Conservation (phyloP, 805 yeast species). For the Ogataea saltuana region DNA sequence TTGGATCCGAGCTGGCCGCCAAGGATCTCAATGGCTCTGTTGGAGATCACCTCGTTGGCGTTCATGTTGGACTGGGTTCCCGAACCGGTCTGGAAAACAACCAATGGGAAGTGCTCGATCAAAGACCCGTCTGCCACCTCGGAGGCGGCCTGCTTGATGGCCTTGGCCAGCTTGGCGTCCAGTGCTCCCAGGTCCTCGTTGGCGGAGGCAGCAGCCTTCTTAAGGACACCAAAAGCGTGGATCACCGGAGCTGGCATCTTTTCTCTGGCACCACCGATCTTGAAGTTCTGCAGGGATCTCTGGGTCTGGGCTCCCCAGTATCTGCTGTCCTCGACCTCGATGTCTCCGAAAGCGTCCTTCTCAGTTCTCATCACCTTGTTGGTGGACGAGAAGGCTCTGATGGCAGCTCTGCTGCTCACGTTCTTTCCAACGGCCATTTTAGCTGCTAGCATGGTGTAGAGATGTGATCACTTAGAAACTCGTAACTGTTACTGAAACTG, state of each 20-base stretch:
- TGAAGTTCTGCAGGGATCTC: conserved; percentile 89
- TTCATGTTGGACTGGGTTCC: conserved; percentile 99
- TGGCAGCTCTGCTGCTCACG: conserved; percentile 16
- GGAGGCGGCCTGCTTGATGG: conserved; percentile 91
- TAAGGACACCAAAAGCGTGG: conserved; percentile 88
- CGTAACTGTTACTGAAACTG: too few species aligned
- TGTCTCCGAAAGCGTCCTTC: conserved; percentile 95
- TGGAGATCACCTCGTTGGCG: conserved; percentile 97
- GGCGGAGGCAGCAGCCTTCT: conserved; percentile 92
- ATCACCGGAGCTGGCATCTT: conserved; percentile 89
- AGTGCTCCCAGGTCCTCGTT: conserved; percentile 78
- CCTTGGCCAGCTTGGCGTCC: conserved; percentile 79
- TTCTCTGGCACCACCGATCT: conserved; percentile 92
- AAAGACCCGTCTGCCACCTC: conserved; percentile 93
- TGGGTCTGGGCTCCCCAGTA: conserved; percentile 99
- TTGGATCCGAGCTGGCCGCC: conserved; percentile 94
- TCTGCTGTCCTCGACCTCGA: conserved; percentile 80
- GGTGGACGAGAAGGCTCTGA: conserved; percentile 35
- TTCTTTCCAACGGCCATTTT: conserved; percentile 20
- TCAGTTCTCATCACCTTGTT: conserved; percentile 59
- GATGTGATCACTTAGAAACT: not conserved
- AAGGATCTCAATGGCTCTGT: conserved; percentile 94
- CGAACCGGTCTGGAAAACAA: conserved; percentile 98
- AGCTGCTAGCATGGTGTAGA: conserved; percentile 27
- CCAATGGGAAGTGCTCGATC: conserved; percentile 93